Evolutionary conservation across 1,284 basidiomycete species (phyloP), one percentile per base, ranked within the genome.

Genomic region (Cutaneotrichosporon daszewskae): DNA sequence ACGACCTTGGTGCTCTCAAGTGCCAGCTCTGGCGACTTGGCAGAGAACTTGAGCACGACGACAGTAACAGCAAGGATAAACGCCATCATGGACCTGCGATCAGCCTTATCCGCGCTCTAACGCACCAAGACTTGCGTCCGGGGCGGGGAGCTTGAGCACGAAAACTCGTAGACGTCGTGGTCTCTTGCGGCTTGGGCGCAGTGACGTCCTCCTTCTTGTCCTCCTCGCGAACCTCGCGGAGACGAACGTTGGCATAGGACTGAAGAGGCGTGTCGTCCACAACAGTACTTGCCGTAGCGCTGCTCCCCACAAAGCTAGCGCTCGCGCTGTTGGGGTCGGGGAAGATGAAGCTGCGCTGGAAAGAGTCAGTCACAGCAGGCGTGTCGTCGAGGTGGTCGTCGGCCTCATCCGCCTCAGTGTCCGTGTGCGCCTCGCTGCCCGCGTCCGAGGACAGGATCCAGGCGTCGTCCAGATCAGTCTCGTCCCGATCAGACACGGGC

Each of bases 291-390:
- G 14, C 28, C 16, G 23, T 20, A 3, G 40, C 24, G n/a, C 18
- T 20, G 18, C 17, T 33, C 18, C 32, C 22, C 3, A 32, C 10
- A 5, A 35, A 22, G 26, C 33, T 42, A 5, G 27, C 37, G 22
- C 29, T 38, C n/a, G 46, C 31, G 18, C 33, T 38, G 5, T 40
- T 45, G 5, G 50, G 50, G 38, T 52, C 50, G 16, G 50, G 50
- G 37, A 52, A 52, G 43, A 52, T 49, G 40, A 45, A 48, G 5
- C 43, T 43, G 17, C 40, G 41, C 31, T 48, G 41, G 37, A 52
- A 52, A 16, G 32, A 33, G 35, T 26, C 14, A 3, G 33, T 22
- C 12, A 40, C 9, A 3, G 19, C 16, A 9, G 28, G 38, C 6
- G 28, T 32, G 24, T 34, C 37, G 25, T 32, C 28, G 28, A 34